Evolutionary conservation across 768 basidiomycete genomes (phyloP), one percentile per base, ranked within the genome.

Genomic region (Leccinellum albellum): DNA sequence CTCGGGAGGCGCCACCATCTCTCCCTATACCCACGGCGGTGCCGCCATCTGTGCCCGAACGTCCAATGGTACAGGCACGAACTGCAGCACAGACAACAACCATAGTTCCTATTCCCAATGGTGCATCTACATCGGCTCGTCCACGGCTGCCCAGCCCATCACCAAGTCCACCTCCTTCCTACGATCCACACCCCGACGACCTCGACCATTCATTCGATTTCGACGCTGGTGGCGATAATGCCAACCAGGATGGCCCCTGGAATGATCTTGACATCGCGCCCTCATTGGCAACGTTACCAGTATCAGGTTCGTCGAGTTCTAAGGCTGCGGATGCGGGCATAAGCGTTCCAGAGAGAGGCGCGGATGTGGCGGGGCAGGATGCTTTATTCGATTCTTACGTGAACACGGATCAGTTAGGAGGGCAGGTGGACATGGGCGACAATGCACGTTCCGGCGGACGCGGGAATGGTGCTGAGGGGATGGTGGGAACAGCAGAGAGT

Each of bases 311-410:
- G 14, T 44, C 62, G 7, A 31, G 6, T 2, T 37, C 50, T 4
- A 42, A 31, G 5, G 48, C 24, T 9, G 45, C 24, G 6, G 33
- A 13, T 13, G 6, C 32, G 32, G n/a, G 4, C 29, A n/a, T 31
- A 51, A 32, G 6, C 15, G 49, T 21, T 4, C 51, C 46, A 12
- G 65, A 45, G 9, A 23, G 26, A 1, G 32, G 1, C 17, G 66
- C 54, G 28, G 60, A 55, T 28, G 31, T 2, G 24, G 9, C 21
- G 14, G 61, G 29, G 12, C 28, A 45, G 2, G 67, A 69, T 12
- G 26, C 51, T 17, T 31, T 68, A 31, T 61, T 68, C 9, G 56
- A 64, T 35, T 67, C 67, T 46, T 69, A 59, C 51, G 24, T 69
- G 40, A 65, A 69, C 23, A 55, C 67, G 58, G 63, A 67, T 17